These are phyloP conservation scores for Ascoidea tarda DNA, from an alignment of 805 yeast genomes.

Conservation along the genomic window DNA sequence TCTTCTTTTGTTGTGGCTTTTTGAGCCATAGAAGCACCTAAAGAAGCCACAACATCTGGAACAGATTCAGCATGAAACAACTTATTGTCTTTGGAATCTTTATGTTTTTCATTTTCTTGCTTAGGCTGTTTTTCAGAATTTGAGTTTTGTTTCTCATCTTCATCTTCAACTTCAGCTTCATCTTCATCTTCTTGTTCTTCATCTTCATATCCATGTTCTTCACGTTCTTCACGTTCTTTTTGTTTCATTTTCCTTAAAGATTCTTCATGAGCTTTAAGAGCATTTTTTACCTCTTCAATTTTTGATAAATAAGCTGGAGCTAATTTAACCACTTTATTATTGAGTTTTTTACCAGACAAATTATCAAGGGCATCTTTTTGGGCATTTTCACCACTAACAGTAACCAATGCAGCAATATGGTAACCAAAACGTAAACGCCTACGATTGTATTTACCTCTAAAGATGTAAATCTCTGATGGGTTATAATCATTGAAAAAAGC, in stretches of 20 bases:
- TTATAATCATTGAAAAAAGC: conserved; percentile 28
- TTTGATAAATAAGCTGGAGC: conserved; percentile 27
- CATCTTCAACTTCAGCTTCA: background rate
- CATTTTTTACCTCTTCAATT: conserved; percentile 27
- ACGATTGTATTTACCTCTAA: conserved; percentile 21
- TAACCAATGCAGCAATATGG: conserved; percentile 36
- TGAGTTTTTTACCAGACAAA: conserved; percentile 22
- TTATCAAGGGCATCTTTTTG: conserved; percentile 27
- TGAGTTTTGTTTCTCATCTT: background rate
- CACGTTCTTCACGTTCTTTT: background rate
- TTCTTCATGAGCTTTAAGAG: conserved; percentile 13
- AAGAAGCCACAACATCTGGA: too few species aligned
- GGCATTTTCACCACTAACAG: conserved; percentile 26
- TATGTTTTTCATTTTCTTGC: background rate
- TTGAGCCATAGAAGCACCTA: too few species aligned
- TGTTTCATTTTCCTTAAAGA: background rate
- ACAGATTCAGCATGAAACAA: too few species aligned
- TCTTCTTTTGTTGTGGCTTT: too few species aligned
- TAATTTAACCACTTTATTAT: conserved; percentile 21
- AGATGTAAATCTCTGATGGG: conserved; percentile 34
- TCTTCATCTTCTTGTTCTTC: background rate
- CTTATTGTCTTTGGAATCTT: too few species aligned
- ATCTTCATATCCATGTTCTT: background rate
- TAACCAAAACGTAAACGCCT: conserved; percentile 18
- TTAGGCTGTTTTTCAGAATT: background rate